A percentile compares a stretch with the other conserved stretches of the same genome.
Conservation (phyloP, 257 asterid genomes). For the Nicotiana otophora region DNA sequence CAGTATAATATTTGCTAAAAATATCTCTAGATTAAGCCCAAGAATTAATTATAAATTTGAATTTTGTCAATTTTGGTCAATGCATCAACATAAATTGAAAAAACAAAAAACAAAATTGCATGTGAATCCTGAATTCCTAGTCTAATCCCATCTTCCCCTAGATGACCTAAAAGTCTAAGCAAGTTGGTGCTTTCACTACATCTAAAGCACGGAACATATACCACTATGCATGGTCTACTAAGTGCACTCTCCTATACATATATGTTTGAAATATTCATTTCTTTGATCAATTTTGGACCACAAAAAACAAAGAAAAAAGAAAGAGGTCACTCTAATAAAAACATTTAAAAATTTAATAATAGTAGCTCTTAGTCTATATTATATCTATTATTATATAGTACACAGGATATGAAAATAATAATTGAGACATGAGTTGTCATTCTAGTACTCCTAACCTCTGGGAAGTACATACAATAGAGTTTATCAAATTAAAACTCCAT, state of each 20-base stretch:
- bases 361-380: not conserved
- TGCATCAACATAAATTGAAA: not conserved
- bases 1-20: no score
- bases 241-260: not conserved
- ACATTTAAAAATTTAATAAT: not conserved
- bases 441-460: not conserved
- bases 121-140: not conserved
- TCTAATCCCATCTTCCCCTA: not conserved
- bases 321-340: not conserved
- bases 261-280: not conserved
- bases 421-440: not conserved
- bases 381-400: not conserved
- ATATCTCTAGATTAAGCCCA: no score
- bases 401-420: not conserved
- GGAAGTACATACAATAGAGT: not conserved
- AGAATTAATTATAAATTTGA: no score
- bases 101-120: not conserved
- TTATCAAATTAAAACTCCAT: not conserved
- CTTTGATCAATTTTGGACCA: not conserved
- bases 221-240: constrained; percentile 5
- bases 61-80: no score
- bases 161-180: not conserved
- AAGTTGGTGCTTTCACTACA: not conserved
- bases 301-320: not conserved
- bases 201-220: not conserved